Evolutionary conservation across 2,329 filamentous ascomycete species (phyloP), one percentile per base, ranked within the genome.

Genomic region (Iodosphaeria phyllophila): DNA sequence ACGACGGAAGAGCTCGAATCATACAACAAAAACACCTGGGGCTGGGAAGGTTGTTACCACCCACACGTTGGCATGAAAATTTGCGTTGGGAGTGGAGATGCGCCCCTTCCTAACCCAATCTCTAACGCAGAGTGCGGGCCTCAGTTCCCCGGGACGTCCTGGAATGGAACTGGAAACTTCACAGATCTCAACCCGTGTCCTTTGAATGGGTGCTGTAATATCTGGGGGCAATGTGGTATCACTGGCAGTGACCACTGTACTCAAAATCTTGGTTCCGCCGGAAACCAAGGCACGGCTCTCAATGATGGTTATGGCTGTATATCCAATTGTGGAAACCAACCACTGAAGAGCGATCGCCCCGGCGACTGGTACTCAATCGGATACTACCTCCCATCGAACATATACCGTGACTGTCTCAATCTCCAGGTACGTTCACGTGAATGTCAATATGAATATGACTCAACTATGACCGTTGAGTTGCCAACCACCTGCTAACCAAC

Each of bases 11-110:
- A 32, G 2, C 32, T 39, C 12, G 33, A 35, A 17, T 13, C 18
- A 3, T 36, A 28, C 22, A 41, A 41, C 29, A 34, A 36, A 16
- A 20, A 30, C 8, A 37, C 35, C 4, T 40, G 37, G 36, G 33
- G 28, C 14, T 39, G 35, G 35, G 30, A 23, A n/a, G 32, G 32
- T 11, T 38, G 34, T 22, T 18, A 20, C 5, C 19, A 20, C 4
- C 28, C 39, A 13, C 23, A 26, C 14, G 13, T 22, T 13, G 32
- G 22, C 7, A 29, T 28, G 16, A 34, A 20, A 14, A 37, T 43
- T 10, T 43, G 39, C 17, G 27, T 43, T 4, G 39, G 37, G 21
- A 26, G 20, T 3, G 35, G 38, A 9, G 27, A 13, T 4, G 29
- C 36, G 3, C 39, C 38, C 4, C 29, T 39, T 16, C 36, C 40